Conservation (phyloP, 768 basidiomycete genomes). For the Rickenella mellea region DNA sequence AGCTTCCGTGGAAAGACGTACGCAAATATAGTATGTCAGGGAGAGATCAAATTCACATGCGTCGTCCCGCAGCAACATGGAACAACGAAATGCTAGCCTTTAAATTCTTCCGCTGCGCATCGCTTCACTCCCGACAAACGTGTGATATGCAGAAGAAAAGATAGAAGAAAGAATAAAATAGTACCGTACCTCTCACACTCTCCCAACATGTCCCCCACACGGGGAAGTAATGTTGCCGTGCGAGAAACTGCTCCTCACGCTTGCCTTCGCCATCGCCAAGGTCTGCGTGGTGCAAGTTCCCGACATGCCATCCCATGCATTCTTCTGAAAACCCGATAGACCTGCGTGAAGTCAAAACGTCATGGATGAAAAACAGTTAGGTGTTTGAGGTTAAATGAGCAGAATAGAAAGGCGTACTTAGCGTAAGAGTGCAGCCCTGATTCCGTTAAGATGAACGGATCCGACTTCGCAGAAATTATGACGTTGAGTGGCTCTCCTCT, state of each 20-base stretch:
- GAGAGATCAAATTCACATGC: no score
- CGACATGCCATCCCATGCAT: constrained; percentile 73
- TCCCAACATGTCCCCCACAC: constrained; percentile 86
- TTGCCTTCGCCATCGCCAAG: constrained; percentile 75
- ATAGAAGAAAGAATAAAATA: neutral
- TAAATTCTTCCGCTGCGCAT: no score
- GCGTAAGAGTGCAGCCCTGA: constrained; percentile 59
- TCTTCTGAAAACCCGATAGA: constrained; percentile 79
- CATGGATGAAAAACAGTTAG: neutral
- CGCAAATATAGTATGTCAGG: no score
- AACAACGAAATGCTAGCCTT: no score
- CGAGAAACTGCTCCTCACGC: constrained; percentile 60
- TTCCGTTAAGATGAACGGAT: constrained; percentile 73
- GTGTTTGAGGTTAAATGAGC: neutral
- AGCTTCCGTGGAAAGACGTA: no score
- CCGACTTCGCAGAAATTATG: constrained; percentile 70
- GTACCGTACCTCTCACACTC: constrained; percentile 50
- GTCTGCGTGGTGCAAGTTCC: constrained; percentile 67
- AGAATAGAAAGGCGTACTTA: constrained; percentile 32
- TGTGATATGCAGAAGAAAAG: no score
- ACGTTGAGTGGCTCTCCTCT: constrained; percentile 80
- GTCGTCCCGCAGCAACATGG: no score
- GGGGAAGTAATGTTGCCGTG: constrained; percentile 70
- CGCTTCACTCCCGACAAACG: no score
- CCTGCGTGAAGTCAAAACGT: constrained; percentile 22